phyloP scores from a whole-genome alignment of 2,329 filamentous ascomycete species.

The Malbranchea zuffiana region DNA sequence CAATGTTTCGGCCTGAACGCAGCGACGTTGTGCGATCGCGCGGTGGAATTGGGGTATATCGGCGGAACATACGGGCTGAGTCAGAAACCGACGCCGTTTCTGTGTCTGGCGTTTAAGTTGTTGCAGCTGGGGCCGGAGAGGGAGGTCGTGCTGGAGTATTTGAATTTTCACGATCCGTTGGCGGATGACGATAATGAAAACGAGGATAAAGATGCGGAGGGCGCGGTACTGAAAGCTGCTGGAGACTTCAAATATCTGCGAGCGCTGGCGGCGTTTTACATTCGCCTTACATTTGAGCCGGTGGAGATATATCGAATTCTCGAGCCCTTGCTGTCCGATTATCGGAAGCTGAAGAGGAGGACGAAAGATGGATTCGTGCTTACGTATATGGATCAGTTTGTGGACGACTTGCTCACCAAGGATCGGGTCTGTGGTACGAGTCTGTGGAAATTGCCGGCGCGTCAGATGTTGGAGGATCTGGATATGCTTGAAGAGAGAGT shows the following conservation, averaged over 20 bases:
- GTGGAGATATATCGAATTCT: slow-evolving; percentile 69
- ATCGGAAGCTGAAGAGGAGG: slow-evolving; percentile 68
- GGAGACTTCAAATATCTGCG: slow-evolving; percentile 64
- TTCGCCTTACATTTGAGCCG: slow-evolving; percentile 73
- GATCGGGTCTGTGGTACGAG: slow-evolving; percentile 85
- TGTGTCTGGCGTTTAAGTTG: slow-evolving; percentile 90
- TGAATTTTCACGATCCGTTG: slow-evolving; percentile 68
- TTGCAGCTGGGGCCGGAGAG: slow-evolving; percentile 75
- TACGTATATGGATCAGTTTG: slow-evolving; percentile 80
- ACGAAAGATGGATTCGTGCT: slow-evolving; percentile 63
- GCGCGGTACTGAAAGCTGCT: slow-evolving; percentile 25
- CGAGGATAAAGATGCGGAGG: slow-evolving; percentile 14
- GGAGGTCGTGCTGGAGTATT: slow-evolving; percentile 67
- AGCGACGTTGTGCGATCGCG: slow-evolving; percentile 71
- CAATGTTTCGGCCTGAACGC: slow-evolving; percentile 93
- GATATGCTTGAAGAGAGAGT: slow-evolving; percentile 76
- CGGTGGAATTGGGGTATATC: slow-evolving; percentile 70
- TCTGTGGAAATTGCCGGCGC: slow-evolving; percentile 77
- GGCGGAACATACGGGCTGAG: slow-evolving; percentile 77
- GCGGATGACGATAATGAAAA: slow-evolving; percentile 24
- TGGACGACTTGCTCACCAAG: slow-evolving; percentile 82
- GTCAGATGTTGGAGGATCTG: slow-evolving; percentile 75
- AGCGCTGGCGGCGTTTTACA: slow-evolving; percentile 82
- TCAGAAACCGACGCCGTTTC: slow-evolving; percentile 79
- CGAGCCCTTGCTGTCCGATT: slow-evolving; percentile 73